Conservation (phyloP, 2,329 filamentous ascomycete species). For the Penicillium sp. region DNA sequence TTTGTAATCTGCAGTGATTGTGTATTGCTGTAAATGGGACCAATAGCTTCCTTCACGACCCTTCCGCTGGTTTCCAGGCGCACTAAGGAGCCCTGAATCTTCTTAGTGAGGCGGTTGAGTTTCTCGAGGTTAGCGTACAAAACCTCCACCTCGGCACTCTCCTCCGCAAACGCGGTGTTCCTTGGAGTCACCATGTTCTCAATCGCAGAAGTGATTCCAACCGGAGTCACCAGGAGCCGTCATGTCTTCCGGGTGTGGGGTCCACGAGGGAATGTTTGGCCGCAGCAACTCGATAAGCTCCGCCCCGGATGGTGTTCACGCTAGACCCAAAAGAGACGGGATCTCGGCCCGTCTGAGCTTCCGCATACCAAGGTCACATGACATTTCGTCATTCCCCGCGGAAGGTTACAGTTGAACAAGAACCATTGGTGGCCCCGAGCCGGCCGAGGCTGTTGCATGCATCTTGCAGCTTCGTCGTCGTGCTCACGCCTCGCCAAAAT, state of each 20-base stretch:
- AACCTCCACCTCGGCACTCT: conserved; percentile 70
- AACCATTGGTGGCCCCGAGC: conserved; percentile 22
- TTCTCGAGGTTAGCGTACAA: conserved; percentile 77
- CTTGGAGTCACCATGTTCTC: conserved; percentile 57
- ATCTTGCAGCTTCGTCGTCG: conserved; percentile 17
- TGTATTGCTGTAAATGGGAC: conserved; percentile 90
- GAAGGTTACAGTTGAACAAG: conserved; percentile 9
- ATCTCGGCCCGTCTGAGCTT: conserved; percentile 25
- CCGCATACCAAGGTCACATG: conserved; percentile 26
- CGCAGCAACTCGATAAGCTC: conserved; percentile 26
- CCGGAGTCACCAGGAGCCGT: conserved; percentile 21
- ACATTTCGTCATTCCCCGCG: conserved; percentile 34
- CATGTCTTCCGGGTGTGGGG: conserved; percentile 28
- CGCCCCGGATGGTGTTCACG: conserved; percentile 17
- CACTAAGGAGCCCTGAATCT: conserved; percentile 85
- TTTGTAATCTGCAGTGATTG: conserved; percentile 85
- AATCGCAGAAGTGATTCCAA: conserved; percentile 23
- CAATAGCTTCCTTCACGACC: conserved; percentile 87
- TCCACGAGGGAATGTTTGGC: conserved; percentile 19
- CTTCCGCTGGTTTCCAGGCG: conserved; percentile 86
- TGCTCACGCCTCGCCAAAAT: conserved; percentile 35
- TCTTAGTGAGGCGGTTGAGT: conserved; percentile 89
- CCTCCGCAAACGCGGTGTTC: conserved; percentile 64
- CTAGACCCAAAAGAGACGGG: conserved; percentile 27
- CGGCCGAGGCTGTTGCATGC: conserved; percentile 29